phyloP scores from a whole-genome alignment of 139 green algal genomes.

The Pleodorina starrii region DNA sequence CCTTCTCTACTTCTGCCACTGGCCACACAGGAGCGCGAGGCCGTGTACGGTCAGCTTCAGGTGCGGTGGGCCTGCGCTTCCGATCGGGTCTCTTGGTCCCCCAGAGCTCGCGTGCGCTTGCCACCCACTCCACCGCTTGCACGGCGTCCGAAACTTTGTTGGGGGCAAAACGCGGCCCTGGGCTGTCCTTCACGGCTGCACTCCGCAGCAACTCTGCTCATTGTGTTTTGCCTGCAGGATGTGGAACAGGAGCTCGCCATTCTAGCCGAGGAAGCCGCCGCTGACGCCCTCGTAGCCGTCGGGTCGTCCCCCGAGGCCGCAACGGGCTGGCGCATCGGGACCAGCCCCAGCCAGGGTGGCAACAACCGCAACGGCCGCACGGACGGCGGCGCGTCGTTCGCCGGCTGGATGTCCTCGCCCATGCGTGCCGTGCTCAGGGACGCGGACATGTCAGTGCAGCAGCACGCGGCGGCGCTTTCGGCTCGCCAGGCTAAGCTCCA shows the following conservation, averaged over 20 bases:
- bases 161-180: too few relatives aligned
- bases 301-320: background rate
- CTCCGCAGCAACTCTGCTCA: too few relatives aligned
- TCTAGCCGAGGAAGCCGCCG: background rate
- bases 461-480: background rate
- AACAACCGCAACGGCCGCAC: background rate
- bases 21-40: slow-evolving; percentile 28
- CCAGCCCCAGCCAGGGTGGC: background rate
- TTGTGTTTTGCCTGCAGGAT: background rate
- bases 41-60: slow-evolving; percentile 42
- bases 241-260: slow-evolving; percentile 15
- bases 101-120: too few relatives aligned
- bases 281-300: background rate
- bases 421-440: background rate
- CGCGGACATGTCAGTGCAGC: background rate
- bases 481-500: slow-evolving; percentile 10
- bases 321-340: background rate
- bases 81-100: too few relatives aligned
- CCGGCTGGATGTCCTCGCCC: background rate
- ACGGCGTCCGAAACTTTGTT: too few relatives aligned
- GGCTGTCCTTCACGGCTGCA: too few relatives aligned
- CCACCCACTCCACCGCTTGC: too few relatives aligned
- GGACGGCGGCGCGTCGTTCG: slow-evolving; percentile 9
- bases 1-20: background rate
- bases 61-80: background rate